Evolutionary conservation across 2,329 filamentous ascomycete species (phyloP).

Genomic region (Fusarium pininemorale): DNA sequence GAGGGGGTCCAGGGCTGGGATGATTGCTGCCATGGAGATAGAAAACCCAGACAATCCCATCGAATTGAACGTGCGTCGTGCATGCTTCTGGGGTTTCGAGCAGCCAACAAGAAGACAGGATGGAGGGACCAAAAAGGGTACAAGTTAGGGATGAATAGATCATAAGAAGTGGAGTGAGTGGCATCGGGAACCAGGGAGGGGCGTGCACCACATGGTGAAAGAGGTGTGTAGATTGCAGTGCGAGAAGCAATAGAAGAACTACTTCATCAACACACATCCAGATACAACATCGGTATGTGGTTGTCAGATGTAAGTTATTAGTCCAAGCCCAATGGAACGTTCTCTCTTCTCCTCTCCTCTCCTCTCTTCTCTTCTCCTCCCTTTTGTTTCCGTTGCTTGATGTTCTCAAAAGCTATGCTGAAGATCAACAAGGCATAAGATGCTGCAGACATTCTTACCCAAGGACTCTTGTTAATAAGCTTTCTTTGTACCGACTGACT

Average conservation of each 20-base stretch:
- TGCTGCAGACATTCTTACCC: not conserved
- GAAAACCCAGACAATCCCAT: conserved; percentile 24
- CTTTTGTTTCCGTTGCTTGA: not conserved
- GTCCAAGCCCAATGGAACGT: not conserved
- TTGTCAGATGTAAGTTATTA: not conserved
- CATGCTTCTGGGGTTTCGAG: conserved; percentile 22
- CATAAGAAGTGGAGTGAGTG: conserved; percentile 40
- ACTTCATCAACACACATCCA: conserved; percentile 4
- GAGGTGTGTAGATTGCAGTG: conserved; percentile 4
- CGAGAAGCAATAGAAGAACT: not conserved
- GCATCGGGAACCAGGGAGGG: conserved; percentile 37
- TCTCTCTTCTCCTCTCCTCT: not conserved
- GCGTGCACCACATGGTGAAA: conserved; percentile 11
- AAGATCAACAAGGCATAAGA: not conserved
- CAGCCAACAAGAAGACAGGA: conserved; percentile 39
- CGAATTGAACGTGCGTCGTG: conserved; percentile 27
- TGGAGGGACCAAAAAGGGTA: conserved; percentile 33
- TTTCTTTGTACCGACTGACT: conserved; percentile 8
- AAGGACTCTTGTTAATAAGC: conserved; percentile 6
- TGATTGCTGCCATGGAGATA: conserved; percentile 3
- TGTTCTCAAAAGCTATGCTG: not conserved
- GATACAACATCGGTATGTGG: not conserved
- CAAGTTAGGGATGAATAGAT: conserved; percentile 32
- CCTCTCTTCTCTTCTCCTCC: not conserved
- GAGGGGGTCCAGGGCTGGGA: conserved; percentile 15